A percentile compares a stretch with the other conserved stretches of the same genome.
Evolutionary conservation across 2,329 filamentous ascomycete genomes (phyloP).

Genomic region (Gnomoniopsis sp.): DNA sequence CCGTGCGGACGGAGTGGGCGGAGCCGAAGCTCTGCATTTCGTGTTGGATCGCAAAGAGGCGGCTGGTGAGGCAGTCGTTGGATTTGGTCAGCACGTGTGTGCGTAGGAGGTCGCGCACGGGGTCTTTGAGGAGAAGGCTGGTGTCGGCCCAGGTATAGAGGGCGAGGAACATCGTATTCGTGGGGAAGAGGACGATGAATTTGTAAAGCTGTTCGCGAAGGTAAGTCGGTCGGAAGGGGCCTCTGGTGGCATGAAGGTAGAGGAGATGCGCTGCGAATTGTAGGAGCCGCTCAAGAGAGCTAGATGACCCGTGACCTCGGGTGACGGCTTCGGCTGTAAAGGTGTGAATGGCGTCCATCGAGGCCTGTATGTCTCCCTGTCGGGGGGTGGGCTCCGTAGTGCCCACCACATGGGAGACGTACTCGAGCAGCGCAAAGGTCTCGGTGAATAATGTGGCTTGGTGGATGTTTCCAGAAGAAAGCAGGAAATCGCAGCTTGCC

Average conservation of each 20-base stretch:
- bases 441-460: constrained; percentile 57
- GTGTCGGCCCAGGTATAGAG: constrained; percentile 73
- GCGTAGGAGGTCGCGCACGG: constrained; percentile 64
- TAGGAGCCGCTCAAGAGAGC: constrained; percentile 60
- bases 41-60: constrained; percentile 49
- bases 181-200: constrained; percentile 64
- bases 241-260: constrained; percentile 54
- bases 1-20: constrained; percentile 44
- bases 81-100: constrained; percentile 42
- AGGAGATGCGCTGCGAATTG: constrained; percentile 67
- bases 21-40: constrained; percentile 44
- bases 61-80: constrained; percentile 41
- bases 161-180: constrained; percentile 72
- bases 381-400: constrained; percentile 37
- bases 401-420: constrained; percentile 49
- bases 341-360: constrained; percentile 37
- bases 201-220: constrained; percentile 59
- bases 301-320: constrained; percentile 29
- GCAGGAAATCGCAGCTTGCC: constrained; percentile 50
- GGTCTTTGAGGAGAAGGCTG: constrained; percentile 70
- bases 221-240: constrained; percentile 64
- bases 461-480: constrained; percentile 46
- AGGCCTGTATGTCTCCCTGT: constrained; percentile 56
- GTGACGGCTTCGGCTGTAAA: constrained; percentile 41
- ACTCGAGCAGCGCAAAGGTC: constrained; percentile 62